phyloP scores from a whole-genome alignment of 768 basidiomycete species.

The Naganishia antarctica region DNA sequence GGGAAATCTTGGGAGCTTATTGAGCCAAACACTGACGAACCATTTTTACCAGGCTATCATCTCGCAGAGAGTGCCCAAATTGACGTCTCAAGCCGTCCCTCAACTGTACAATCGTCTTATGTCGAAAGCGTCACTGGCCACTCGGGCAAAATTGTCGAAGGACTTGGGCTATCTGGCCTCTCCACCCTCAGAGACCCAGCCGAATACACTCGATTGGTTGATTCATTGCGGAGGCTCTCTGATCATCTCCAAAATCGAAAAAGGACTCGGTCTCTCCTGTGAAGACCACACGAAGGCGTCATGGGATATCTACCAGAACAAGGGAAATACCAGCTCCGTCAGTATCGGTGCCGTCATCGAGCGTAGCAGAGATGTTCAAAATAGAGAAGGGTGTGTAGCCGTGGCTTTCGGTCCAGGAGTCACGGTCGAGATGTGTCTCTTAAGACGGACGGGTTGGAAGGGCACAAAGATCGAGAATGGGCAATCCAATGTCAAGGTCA shows the following conservation, averaged over 20 bases:
- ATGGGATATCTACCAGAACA: conserved; percentile 31
- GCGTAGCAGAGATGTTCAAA: conserved; percentile 19
- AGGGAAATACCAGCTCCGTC: conserved; percentile 30
- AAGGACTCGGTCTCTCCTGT: conserved; percentile 8
- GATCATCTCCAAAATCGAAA: conserved; percentile 30
- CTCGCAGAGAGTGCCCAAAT: conserved; percentile 27
- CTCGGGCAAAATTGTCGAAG: conserved; percentile 3
- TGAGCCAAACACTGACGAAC: neutral
- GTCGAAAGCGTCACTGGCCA: neutral
- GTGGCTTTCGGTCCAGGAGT: conserved; percentile 34
- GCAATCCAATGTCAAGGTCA: neutral
- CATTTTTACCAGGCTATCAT: conserved; percentile 24
- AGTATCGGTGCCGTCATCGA: conserved; percentile 32
- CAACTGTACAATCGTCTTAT: conserved; percentile 21
- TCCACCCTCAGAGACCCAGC: conserved; percentile 20
- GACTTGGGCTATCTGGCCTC: neutral
- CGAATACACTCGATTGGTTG: conserved; percentile 31
- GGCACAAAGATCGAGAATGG: conserved; percentile 16
- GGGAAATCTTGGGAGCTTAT: neutral
- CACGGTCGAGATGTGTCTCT: conserved; percentile 31
- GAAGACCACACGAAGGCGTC: conserved; percentile 28
- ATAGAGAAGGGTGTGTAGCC: conserved; percentile 29
- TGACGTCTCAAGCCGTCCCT: conserved; percentile 28
- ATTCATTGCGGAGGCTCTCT: conserved; percentile 34
- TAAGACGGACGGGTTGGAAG: conserved; percentile 29